Evolutionary conservation across 805 yeast species (phyloP).

Genomic region (Maudiozyma pseudohumilis): DNA sequence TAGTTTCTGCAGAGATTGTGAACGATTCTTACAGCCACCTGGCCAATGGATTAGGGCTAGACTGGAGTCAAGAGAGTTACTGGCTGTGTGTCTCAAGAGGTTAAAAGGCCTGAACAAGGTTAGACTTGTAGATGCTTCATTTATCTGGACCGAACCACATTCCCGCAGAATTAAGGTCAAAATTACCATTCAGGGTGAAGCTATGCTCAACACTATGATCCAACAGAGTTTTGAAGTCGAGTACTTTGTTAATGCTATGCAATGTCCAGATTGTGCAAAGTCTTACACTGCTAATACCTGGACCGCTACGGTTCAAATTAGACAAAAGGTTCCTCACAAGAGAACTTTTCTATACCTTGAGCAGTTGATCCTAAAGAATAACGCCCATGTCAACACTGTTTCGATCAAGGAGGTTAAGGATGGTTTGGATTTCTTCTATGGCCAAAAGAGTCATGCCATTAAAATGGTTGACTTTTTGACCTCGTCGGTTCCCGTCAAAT

Average conservation of each 20-base stretch:
- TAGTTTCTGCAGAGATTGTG: constrained; percentile 95
- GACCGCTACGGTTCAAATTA: constrained; percentile 94
- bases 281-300: constrained; percentile 94
- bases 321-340: constrained; percentile 97
- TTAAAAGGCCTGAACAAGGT: constrained; percentile 81
- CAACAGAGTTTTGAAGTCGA: constrained; percentile 95
- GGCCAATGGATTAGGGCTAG: constrained; percentile 85
- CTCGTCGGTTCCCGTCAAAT: constrained; percentile 74
- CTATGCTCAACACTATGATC: constrained; percentile 78
- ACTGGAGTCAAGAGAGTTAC: constrained; percentile 81
- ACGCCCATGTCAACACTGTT: constrained; percentile 88
- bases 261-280: constrained; percentile 97
- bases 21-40: constrained; percentile 91
- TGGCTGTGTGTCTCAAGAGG: constrained; percentile 81
- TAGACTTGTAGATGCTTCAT: constrained; percentile 83
- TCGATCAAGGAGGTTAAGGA: constrained; percentile 88
- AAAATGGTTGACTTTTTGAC: constrained; percentile 87
- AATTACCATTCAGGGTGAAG: constrained; percentile 93
- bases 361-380: constrained; percentile 85
- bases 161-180: constrained; percentile 88
- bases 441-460: constrained; percentile 80
- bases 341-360: constrained; percentile 93
- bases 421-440: constrained; percentile 89
- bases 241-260: constrained; percentile 89
- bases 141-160: constrained; percentile 99